phyloP scores from a whole-genome alignment of 768 basidiomycete genomes.

The Collybia nuda region DNA sequence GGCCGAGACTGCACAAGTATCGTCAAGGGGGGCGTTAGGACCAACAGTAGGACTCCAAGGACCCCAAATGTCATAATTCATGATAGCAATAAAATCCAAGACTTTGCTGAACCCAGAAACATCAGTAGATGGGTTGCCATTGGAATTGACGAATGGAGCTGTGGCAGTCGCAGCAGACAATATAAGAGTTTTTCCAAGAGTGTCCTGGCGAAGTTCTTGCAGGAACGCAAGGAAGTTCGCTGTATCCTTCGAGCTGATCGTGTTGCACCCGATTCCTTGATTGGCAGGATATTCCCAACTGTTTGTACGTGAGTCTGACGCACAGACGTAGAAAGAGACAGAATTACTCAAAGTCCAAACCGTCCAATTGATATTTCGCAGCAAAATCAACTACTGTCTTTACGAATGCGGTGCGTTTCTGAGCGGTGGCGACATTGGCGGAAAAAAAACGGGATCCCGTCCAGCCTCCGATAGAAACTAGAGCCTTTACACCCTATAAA shows the following conservation, averaged over 20 bases:
- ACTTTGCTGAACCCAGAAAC: slow-evolving; percentile 71
- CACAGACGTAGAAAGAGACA: background rate
- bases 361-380: slow-evolving; percentile 54
- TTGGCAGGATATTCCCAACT: slow-evolving; percentile 89
- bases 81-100: slow-evolving; percentile 52
- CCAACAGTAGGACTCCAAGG: slow-evolving; percentile 67
- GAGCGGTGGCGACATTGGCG: slow-evolving; percentile 52
- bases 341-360: slow-evolving; percentile 54
- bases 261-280: slow-evolving; percentile 74
- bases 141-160: slow-evolving; percentile 36
- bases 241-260: slow-evolving; percentile 57
- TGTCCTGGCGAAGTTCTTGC: slow-evolving; percentile 60
- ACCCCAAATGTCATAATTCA: slow-evolving; percentile 76
- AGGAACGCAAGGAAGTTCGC: slow-evolving; percentile 82
- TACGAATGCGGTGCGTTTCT: slow-evolving; percentile 65
- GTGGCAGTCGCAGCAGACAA: slow-evolving; percentile 49
- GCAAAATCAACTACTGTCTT: slow-evolving; percentile 54
- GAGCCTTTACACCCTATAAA: slow-evolving; percentile 54
- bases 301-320: background rate
- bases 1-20: slow-evolving; percentile 63
- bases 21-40: slow-evolving; percentile 84
- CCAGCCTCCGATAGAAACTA: slow-evolving; percentile 73
- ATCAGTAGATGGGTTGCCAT: slow-evolving; percentile 59
- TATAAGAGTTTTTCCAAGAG: slow-evolving; percentile 54
- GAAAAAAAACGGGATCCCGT: slow-evolving; percentile 64